Evolutionary conservation across 805 yeast species (phyloP).

Genomic region (Saccharomycodes ludwigii): DNA sequence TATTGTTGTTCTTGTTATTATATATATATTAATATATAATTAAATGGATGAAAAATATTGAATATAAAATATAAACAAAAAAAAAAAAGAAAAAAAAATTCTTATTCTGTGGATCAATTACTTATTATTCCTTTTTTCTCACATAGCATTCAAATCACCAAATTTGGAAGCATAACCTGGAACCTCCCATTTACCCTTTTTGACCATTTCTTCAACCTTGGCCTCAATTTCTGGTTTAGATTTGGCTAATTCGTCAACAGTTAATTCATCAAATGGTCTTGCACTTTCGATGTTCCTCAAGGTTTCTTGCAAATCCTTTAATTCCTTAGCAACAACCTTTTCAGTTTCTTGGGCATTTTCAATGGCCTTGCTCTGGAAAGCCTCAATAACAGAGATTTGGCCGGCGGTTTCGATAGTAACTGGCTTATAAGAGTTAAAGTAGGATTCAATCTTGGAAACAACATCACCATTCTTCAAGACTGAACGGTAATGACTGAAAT

Average conservation of each 20-base stretch:
- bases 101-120: no score
- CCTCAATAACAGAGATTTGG: conserved; percentile 83
- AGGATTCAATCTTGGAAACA: conserved; percentile 68
- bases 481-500: conserved; percentile 69
- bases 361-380: conserved; percentile 89
- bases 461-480: conserved; percentile 72
- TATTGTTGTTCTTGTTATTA: no score
- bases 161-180: conserved; percentile 98
- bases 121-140: conserved; percentile 5
- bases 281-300: conserved; percentile 90
- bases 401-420: conserved; percentile 75
- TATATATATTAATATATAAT: no score
- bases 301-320: conserved; percentile 75
- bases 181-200: conserved; percentile 94
- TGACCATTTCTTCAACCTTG: conserved; percentile 88
- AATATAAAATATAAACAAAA: no score
- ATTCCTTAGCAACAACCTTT: conserved; percentile 74
- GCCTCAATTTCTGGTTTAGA: conserved; percentile 97
- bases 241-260: conserved; percentile 85
- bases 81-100: no score
- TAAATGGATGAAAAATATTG: no score
- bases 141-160: conserved; percentile 92
- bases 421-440: conserved; percentile 68
- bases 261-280: conserved; percentile 94
- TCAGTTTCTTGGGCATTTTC: conserved; percentile 94